These are phyloP conservation scores for Fusarium sp. DNA, from an alignment of 2,329 filamentous ascomycete species.

Conservation along the genomic window DNA sequence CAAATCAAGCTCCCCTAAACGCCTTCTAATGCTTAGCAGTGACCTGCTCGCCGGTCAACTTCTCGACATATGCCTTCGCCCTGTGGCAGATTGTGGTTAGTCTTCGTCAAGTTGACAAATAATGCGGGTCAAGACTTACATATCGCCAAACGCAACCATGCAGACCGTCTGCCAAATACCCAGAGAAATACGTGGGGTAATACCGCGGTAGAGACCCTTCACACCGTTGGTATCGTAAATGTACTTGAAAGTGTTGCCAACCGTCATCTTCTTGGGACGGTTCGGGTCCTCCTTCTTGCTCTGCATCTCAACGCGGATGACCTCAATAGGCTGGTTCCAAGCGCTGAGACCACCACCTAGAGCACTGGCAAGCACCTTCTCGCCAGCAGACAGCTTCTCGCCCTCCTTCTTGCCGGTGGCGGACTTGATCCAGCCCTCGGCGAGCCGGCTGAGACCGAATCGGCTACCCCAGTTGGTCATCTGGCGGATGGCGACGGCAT, in stretches of 20 bases:
- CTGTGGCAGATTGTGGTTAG: conserved; percentile 51
- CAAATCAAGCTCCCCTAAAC: conserved; percentile 41
- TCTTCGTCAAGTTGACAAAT: neutral
- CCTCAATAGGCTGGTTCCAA: conserved; percentile 99
- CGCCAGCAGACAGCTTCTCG: conserved; percentile 78
- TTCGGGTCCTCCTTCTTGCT: conserved; percentile 98
- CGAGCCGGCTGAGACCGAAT: conserved; percentile 91
- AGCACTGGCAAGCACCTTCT: conserved; percentile 89
- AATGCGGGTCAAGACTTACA: conserved; percentile 69
- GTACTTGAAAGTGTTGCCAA: conserved; percentile 84
- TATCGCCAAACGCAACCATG: conserved; percentile 99
- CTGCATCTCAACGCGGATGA: conserved; percentile 99
- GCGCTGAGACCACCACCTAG: conserved; percentile 93
- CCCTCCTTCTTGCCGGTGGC: conserved; percentile 79
- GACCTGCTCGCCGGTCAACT: conserved; percentile 69
- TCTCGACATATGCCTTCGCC: conserved; percentile 73
- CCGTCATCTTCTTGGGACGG: conserved; percentile 98
- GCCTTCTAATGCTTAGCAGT: conserved; percentile 72
- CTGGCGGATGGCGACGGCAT: conserved; percentile 97
- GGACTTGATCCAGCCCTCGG: conserved; percentile 86
- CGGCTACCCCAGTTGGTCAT: conserved; percentile 99
- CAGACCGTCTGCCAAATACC: conserved; percentile 99
- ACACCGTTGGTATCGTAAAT: conserved; percentile 91
- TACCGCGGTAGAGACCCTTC: conserved; percentile 93
- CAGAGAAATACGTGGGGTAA: conserved; percentile 91